Conservation (phyloP, 805 yeast species). For the Metschnikowia reukaufii region DNA sequence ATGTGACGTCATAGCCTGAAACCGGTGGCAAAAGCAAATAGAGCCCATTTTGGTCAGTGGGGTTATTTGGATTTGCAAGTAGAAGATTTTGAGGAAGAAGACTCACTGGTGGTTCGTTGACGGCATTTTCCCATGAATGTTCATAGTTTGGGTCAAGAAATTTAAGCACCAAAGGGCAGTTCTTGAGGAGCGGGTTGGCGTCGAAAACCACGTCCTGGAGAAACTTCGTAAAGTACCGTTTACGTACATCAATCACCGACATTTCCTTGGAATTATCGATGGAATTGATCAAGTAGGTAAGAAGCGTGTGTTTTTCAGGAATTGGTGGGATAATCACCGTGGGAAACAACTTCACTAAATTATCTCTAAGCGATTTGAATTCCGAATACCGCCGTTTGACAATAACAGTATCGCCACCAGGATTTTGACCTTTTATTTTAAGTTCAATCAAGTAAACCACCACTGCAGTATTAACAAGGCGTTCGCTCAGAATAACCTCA, state of each 20-base stretch:
- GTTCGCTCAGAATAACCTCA: constrained; percentile 36
- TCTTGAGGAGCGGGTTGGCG: constrained; percentile 28
- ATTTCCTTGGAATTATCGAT: constrained; percentile 37
- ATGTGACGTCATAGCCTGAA: constrained; percentile 36
- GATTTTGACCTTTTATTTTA: constrained; percentile 2
- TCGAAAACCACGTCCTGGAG: constrained; percentile 39
- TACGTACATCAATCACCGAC: constrained; percentile 48
- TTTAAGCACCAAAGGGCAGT: constrained; percentile 42
- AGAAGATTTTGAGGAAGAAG: constrained; percentile 48
- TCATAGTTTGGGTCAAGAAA: constrained; percentile 54
- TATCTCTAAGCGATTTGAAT: constrained; percentile 43
- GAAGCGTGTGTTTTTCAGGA: constrained; percentile 48
- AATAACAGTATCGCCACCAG: constrained; percentile 23
- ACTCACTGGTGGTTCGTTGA: constrained; percentile 47
- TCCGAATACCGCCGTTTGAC: constrained; percentile 46
- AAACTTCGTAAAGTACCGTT: constrained; percentile 45
- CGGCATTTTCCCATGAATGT: constrained; percentile 50
- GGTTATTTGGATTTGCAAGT: constrained; percentile 50
- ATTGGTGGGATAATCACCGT: constrained; percentile 44
- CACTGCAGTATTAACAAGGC: constrained; percentile 34
- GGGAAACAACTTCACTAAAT: constrained; percentile 38
- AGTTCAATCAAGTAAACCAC: constrained; percentile 40
- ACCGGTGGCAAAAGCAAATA: constrained; percentile 48
- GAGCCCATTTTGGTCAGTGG: constrained; percentile 54
- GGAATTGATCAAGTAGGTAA: constrained; percentile 42